Conservation (phyloP, 1,139 yeast species). For the Pichia sp. region DNA sequence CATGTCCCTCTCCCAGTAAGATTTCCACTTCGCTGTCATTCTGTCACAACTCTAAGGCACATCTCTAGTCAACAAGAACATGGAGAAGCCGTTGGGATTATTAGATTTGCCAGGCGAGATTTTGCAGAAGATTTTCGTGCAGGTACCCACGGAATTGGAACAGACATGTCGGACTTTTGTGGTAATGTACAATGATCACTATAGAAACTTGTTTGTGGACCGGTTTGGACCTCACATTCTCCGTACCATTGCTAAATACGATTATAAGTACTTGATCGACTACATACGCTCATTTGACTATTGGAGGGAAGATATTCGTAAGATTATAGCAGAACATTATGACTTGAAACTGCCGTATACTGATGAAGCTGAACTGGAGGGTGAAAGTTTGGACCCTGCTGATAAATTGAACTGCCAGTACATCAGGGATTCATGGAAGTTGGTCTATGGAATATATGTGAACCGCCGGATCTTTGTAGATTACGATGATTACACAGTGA, state of each 20-base stretch:
- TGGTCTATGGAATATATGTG: conserved; percentile 46
- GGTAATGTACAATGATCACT: conserved; percentile 48
- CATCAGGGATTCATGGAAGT: conserved; percentile 52
- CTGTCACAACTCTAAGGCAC: too few species aligned
- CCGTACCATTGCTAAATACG: conserved; percentile 33
- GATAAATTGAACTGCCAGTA: conserved; percentile 23
- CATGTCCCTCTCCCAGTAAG: not conserved
- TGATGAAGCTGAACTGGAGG: conserved; percentile 4
- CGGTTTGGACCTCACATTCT: conserved; percentile 41
- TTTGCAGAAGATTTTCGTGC: conserved; percentile 38
- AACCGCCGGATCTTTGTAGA: conserved; percentile 54
- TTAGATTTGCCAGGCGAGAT: conserved; percentile 50
- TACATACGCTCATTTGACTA: conserved; percentile 48
- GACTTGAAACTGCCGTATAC: conserved; percentile 16
- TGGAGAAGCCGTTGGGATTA: conserved; percentile 4
- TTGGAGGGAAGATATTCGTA: conserved; percentile 38
- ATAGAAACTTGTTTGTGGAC: conserved; percentile 39
- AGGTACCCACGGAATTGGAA: conserved; percentile 39
- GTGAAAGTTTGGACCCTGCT: not conserved
- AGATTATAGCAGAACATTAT: conserved; percentile 36
- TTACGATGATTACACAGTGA: conserved; percentile 45
- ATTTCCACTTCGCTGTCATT: too few species aligned
- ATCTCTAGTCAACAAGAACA: not conserved
- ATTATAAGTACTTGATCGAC: conserved; percentile 38
- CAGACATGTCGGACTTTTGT: conserved; percentile 39